Conservation (phyloP, 2,329 filamentous ascomycete species). For the Aspergillus persii region DNA sequence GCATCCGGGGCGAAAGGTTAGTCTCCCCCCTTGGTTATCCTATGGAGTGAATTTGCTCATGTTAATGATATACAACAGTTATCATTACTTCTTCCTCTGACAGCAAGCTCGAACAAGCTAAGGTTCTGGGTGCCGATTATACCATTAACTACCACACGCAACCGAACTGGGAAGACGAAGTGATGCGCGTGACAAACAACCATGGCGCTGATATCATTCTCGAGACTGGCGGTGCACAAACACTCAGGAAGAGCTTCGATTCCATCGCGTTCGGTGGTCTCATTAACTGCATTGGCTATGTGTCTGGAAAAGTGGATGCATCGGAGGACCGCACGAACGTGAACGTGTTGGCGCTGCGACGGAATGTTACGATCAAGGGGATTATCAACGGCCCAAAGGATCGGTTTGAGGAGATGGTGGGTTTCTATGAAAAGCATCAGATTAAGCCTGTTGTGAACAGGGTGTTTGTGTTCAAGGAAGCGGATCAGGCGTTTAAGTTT, state of each 20-base stretch:
- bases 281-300: slow-evolving; percentile 49
- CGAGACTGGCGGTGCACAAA: slow-evolving; percentile 52
- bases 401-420: slow-evolving; percentile 43
- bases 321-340: slow-evolving; percentile 56
- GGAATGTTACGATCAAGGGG: slow-evolving; percentile 56
- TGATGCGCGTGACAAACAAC: slow-evolving; percentile 44
- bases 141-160: slow-evolving; percentile 51
- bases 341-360: slow-evolving; percentile 54
- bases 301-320: slow-evolving; percentile 56
- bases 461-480: slow-evolving; percentile 52
- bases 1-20: slow-evolving; percentile 46
- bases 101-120: slow-evolving; percentile 50
- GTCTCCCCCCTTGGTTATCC: not conserved
- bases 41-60: slow-evolving; percentile 20
- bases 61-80: slow-evolving; percentile 28
- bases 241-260: slow-evolving; percentile 49
- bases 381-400: slow-evolving; percentile 63
- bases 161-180: slow-evolving; percentile 47
- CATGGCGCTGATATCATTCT: slow-evolving; percentile 52
- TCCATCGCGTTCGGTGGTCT: slow-evolving; percentile 47
- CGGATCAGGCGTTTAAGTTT: slow-evolving; percentile 54
- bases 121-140: slow-evolving; percentile 49
- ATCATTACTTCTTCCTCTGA: slow-evolving; percentile 54
- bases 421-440: slow-evolving; percentile 33
- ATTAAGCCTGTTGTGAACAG: slow-evolving; percentile 52